Base-by-base conservation (phyloP, 2,329 filamentous ascomycete species). In the Neocatenulostroma microsporum region DNA sequence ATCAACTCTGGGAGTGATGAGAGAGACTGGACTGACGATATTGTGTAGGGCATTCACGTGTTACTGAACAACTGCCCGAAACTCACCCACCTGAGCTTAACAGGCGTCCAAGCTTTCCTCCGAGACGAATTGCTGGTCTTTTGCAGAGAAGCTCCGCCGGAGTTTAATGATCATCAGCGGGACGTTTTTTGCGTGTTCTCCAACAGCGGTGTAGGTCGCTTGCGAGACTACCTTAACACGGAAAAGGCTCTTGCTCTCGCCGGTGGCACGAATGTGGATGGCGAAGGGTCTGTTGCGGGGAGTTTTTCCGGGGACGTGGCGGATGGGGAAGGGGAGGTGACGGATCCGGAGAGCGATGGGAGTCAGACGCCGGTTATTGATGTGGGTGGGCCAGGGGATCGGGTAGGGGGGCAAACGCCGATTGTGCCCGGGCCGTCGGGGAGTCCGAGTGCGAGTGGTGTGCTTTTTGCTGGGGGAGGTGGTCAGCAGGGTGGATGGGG, bases 111-210 rank as follows among this genome's bases (percentile, higher is more conserved):
- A 53, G 85, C 86, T 2, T 98, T 98, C 58, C 73, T 94, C 21
- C 76, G 83, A 35, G 79, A 86, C 37, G 88, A 95, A 49, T 74
- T 96, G 20, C 82, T 86, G 36, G 69, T 72, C 5, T 96, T 86
- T 59, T 96, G 91, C 57, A 79, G 91, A 44, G 80, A 84, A 50
- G 86, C 91, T 1, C 91, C 91, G 24, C 63, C 73, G 79, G 91
- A 96, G 62, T 98, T 98, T 58, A 96, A 88, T 13, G 83, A 89
- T 30, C 87, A 95, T 56, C 91, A 98, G 60, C 79, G 91, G 45
- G 82, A 89, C 35, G 86, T 96, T 6, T 98, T 98, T 58, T 98
- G 91, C 56, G 91, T 98, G 36, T 98, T 98, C 61, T 95, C 88
- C 2, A 89, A 91, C 5, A 73, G 76, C 18, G 88, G 88, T 37